A percentile compares a stretch with the other conserved stretches of the same genome.
These are phyloP conservation scores for Daldinia caldariorum DNA, from an alignment of 495 filamentous ascomycete genomes.

Conservation along the genomic window DNA sequence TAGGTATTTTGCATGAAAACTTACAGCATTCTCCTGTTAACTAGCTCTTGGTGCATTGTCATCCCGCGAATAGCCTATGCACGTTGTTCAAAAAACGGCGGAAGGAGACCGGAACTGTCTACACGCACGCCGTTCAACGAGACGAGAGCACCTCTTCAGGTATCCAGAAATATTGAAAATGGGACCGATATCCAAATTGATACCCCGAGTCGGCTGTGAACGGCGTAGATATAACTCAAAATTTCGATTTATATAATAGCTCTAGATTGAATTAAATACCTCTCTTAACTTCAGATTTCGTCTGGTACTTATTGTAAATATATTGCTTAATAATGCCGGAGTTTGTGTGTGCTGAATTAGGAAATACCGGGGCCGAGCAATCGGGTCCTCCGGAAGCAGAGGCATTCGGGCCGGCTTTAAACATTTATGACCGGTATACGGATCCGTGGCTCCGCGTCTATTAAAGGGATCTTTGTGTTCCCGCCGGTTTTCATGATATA, in stretches of 20 bases:
- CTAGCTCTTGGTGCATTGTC: no score
- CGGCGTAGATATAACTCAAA: background rate
- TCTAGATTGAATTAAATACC: background rate
- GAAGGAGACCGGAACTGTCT: no score
- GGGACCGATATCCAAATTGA: constrained; percentile 1
- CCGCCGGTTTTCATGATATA: background rate
- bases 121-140: no score
- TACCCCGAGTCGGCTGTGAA: background rate
- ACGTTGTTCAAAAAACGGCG: no score
- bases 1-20: no score
- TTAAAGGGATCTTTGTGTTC: background rate
- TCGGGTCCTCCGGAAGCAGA: constrained; percentile 13
- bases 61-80: no score
- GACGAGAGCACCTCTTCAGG: background rate
- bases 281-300: background rate
- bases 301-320: background rate
- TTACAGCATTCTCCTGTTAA: no score
- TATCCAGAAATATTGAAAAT: background rate
- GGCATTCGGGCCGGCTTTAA: background rate
- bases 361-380: background rate
- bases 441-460: background rate
- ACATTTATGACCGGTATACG: background rate
- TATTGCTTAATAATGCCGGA: background rate
- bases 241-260: background rate
- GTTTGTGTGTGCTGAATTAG: background rate